Evolutionary conservation across 208 protist genomes (phyloP), one percentile per base, ranked within the genome.

Genomic region (Angomonas deanei): DNA sequence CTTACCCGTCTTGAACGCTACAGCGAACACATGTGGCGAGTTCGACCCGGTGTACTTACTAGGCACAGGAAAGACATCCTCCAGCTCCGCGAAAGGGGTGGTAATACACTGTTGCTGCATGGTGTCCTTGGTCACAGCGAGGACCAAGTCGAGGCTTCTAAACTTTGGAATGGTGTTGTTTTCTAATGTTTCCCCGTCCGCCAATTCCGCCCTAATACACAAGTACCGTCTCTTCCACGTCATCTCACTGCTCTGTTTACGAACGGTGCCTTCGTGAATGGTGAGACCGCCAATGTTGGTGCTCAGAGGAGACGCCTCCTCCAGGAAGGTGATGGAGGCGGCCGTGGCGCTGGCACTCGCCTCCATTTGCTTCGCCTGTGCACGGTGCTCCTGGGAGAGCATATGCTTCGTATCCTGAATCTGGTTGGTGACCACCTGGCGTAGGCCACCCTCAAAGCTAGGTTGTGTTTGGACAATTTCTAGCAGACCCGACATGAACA

Each of bases 81-180:
- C 84, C 17, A 91, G 58, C 38, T 91, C 84, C 23, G 77, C 61
- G 61, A 91, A 91, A 15, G 84, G 72, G 0, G 80, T 91, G 0
- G 80, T 70, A 67, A 91, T 91, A 66, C 80, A 87, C 61, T 91
- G 80, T 67, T 85, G 84, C 66, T 83, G 73, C 77, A 91, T 77
- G 23, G 84, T 87, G 64, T 91, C 80, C 72, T 87, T 87, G 30
- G 80, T 81, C 19, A 91, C 75, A 0, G 84, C 84, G 10, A 91
- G 66, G 30, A 91, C 78, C 36, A 91, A 72, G 47, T 84, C 72
- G 10, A 91, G 69, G 10, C 66, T 76, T 68, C 84, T 87, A 66
- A 91, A 91, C 55, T 78, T 75, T 30, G 80, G 80, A 30, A 83
- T 79, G 26, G 66, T 68, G 54, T 74, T 73, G 28, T 74, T 68